phyloP scores from a whole-genome alignment of 192 early-diverging fungal genomes.

The Backusella tarrabulga region DNA sequence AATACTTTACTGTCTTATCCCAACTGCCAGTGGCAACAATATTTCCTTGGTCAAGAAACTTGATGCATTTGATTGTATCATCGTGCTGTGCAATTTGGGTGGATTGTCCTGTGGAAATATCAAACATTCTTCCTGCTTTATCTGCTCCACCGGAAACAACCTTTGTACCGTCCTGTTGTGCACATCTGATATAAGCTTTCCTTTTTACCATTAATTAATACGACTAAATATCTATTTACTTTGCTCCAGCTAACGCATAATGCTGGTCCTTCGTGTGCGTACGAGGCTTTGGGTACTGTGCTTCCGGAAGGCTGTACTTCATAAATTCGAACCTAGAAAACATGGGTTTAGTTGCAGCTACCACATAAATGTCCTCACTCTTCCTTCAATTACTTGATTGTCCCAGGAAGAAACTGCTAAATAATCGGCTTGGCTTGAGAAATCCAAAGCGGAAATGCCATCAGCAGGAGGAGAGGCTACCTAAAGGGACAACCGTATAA shows the following conservation, averaged over 20 bases:
- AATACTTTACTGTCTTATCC: constrained; percentile 97
- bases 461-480: constrained; percentile 70
- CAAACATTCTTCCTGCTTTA: constrained; percentile 84
- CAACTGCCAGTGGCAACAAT: constrained; percentile 89
- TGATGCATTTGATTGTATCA: constrained; percentile 79
- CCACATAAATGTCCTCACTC: neutral
- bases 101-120: constrained; percentile 78
- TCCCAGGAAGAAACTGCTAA: constrained; percentile 93
- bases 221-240: constrained; percentile 37
- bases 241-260: constrained; percentile 86
- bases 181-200: neutral
- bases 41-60: constrained; percentile 69
- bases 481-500: constrained; percentile 24
- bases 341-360: neutral
- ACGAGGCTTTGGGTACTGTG: constrained; percentile 76
- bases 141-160: constrained; percentile 89
- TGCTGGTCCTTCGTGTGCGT: constrained; percentile 79
- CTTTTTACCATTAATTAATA: neutral
- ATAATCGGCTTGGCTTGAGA: constrained; percentile 79
- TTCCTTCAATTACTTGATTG: constrained; percentile 53
- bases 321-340: constrained; percentile 85
- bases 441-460: constrained; percentile 75
- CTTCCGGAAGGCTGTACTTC: constrained; percentile 79
- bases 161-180: constrained; percentile 82
- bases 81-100: constrained; percentile 87